These are phyloP conservation scores for Apiosordaria backusii DNA, from an alignment of 495 filamentous ascomycete genomes.

Conservation along the genomic window DNA sequence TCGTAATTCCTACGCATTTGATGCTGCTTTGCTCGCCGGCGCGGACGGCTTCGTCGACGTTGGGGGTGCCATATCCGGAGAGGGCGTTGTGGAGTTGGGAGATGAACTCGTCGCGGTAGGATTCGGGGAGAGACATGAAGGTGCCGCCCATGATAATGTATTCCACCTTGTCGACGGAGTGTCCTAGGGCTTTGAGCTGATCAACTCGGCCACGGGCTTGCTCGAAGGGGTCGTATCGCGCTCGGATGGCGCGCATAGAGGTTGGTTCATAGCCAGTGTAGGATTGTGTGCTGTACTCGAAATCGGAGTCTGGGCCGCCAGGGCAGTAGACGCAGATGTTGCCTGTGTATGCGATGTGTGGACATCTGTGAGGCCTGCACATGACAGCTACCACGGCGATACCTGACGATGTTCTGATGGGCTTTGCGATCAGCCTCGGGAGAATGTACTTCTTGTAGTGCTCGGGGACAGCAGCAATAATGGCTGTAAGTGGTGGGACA, in stretches of 20 bases:
- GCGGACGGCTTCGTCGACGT: conserved; percentile 92
- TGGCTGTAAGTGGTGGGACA: conserved; percentile 89
- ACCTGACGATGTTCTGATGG: conserved; percentile 90
- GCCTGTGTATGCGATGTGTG: conserved; percentile 94
- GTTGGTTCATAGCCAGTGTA: conserved; percentile 98
- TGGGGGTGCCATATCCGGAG: conserved; percentile 82
- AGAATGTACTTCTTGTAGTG: conserved; percentile 99
- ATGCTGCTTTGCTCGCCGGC: conserved; percentile 89
- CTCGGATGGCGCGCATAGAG: conserved; percentile 95
- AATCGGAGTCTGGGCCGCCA: conserved; percentile 94
- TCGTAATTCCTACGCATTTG: conserved; percentile 98
- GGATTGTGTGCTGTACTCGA: conserved; percentile 97
- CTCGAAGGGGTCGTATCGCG: conserved; percentile 96
- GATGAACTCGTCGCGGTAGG: conserved; percentile 89
- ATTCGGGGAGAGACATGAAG: conserved; percentile 91
- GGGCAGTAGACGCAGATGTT: conserved; percentile 99
- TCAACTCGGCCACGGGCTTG: conserved; percentile 94
- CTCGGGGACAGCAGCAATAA: conserved; percentile 94
- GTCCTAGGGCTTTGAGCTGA: conserved; percentile 89
- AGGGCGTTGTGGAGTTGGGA: conserved; percentile 94
- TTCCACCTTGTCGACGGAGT: conserved; percentile 98
- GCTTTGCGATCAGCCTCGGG: conserved; percentile 92
- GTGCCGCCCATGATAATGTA: conserved; percentile 99
- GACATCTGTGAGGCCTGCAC: conserved; percentile 98
- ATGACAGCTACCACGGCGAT: conserved; percentile 99